Percentiles rank a stretch among this genome's conserved stretches.
Conservation (phyloP, 2,329 filamentous ascomycete species). For the Lasiodiplodia sp. region DNA sequence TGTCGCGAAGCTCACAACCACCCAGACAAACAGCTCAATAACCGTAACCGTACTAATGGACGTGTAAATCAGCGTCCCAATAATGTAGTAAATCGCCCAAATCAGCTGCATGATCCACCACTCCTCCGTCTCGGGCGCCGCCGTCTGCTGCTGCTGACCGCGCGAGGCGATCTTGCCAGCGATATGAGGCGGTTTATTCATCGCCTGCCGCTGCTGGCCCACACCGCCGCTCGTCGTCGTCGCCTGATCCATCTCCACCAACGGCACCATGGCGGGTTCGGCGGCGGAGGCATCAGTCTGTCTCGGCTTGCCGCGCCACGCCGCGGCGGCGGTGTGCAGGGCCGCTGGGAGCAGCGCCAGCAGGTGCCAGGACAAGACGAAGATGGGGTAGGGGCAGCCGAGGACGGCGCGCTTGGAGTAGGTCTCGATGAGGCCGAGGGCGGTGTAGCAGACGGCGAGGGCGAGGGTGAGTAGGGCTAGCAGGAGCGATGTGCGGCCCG, state of each 20-base stretch:
- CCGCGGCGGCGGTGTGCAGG: slow-evolving; percentile 34
- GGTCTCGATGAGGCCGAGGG: slow-evolving; percentile 39
- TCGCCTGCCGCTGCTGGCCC: not conserved
- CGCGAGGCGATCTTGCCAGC: too few species aligned
- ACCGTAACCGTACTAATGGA: slow-evolving; percentile 47
- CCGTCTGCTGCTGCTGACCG: slow-evolving; percentile 7
- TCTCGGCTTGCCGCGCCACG: not conserved
- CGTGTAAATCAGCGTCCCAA: slow-evolving; percentile 43
- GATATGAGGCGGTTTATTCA: not conserved
- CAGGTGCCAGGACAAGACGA: slow-evolving; percentile 39
- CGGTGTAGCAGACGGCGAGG: slow-evolving; percentile 34
- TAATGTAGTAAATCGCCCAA: slow-evolving; percentile 45
- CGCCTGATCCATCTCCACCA: not conserved
- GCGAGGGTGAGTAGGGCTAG: not conserved
- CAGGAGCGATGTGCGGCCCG: not conserved
- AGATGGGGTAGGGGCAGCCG: slow-evolving; percentile 42
- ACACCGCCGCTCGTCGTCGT: not conserved
- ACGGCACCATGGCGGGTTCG: not conserved
- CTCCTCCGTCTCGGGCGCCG: slow-evolving; percentile 40
- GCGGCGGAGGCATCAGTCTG: not conserved
- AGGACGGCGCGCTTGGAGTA: slow-evolving; percentile 43
- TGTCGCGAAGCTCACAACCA: slow-evolving; percentile 36
- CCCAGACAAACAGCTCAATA: slow-evolving; percentile 42
- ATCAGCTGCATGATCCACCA: slow-evolving; percentile 42
- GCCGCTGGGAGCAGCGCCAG: slow-evolving; percentile 38